Evolutionary conservation across 441 rosid species (phyloP), one percentile per base, ranked within the genome.

Genomic region (Erodium chrysanthum): DNA sequence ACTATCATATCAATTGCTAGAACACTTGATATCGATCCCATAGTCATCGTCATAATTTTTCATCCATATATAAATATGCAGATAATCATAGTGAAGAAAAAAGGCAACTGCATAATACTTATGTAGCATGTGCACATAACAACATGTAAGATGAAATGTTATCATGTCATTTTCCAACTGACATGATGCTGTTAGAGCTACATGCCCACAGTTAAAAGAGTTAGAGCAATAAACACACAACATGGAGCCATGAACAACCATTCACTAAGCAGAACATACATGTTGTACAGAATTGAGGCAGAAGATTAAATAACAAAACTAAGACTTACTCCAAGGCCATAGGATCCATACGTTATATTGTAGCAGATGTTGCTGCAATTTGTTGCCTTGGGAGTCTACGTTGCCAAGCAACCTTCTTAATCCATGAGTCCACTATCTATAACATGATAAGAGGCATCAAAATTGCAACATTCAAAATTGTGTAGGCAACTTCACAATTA

Each of bases 291-390:
- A 40, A 40, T 40, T 40, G 7, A 40, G 9, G 46, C 11, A 40
- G 11, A 40, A 4, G 11, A 7, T 40, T 59, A 65, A 15, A 10
- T n/a, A 52, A 46, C 40, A 17, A 18, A 6, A n/a, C 5, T 27
- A 61, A n/a, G 52, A 67, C 74, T 70, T 70, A 86, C 89, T 42
- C 91, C 87, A 37, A 84, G 87, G 56, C 84, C 86, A 61, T 84
- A 81, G 40, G 91, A 86, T 50, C 89, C 91, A 33, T 83, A 82
- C 27, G 88, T 71, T 66, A 86, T 59, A 86, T 29, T 12, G 85
- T 76, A 6, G 89, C 87, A 70, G 68, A 72, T 7, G 77, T 76
- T 7, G 77, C 77, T 4, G 66, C 72, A 52, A 82, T 78, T 25
- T 80, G 78, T 70, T 83, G 71, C 40, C 70, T 77, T 0, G 82